These are phyloP conservation scores for Coemansia sp. DNA, from an alignment of 371 early-diverging fungal genomes.

Conservation along the genomic window DNA sequence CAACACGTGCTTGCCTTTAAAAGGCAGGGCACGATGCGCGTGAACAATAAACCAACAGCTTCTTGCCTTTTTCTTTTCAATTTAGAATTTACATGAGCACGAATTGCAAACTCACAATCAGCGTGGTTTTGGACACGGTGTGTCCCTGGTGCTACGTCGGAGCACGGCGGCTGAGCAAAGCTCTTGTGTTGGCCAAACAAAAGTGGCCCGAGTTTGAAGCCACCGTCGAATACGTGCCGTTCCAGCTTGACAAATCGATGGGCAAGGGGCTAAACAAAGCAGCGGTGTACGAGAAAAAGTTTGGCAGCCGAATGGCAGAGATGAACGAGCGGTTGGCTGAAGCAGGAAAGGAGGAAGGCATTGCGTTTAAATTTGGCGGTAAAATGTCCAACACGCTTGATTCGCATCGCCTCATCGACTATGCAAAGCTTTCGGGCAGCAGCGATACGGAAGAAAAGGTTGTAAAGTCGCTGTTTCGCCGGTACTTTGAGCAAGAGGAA, in stretches of 20 bases:
- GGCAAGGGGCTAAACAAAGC: constrained; percentile 55
- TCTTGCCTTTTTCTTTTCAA: not conserved
- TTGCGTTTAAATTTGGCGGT: constrained; percentile 62
- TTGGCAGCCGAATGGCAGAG: constrained; percentile 57
- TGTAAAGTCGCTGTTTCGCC: constrained; percentile 61
- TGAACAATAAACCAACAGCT: too few relatives aligned
- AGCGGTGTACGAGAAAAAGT: constrained; percentile 58
- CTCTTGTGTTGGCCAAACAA: constrained; percentile 55
- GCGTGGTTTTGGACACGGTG: constrained; percentile 55
- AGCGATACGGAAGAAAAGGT: constrained; percentile 55
- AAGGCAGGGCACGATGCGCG: too few relatives aligned
- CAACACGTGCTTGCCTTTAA: too few relatives aligned
- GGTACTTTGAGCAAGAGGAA: constrained; percentile 66
- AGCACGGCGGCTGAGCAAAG: constrained; percentile 65
- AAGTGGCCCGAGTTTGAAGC: constrained; percentile 57
- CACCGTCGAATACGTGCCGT: constrained; percentile 63
- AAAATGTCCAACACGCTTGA: constrained; percentile 64
- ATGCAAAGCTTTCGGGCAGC: constrained; percentile 54
- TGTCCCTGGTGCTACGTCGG: constrained; percentile 74
- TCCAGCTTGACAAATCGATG: constrained; percentile 59
- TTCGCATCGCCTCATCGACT: constrained; percentile 67
- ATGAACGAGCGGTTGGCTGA: constrained; percentile 57
- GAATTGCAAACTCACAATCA: not conserved
- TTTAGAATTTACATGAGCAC: not conserved
- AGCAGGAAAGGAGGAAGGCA: constrained; percentile 62